Evolutionary conservation across 2,329 filamentous ascomycete genomes (phyloP).

Genomic region (Aschersonia sp.): DNA sequence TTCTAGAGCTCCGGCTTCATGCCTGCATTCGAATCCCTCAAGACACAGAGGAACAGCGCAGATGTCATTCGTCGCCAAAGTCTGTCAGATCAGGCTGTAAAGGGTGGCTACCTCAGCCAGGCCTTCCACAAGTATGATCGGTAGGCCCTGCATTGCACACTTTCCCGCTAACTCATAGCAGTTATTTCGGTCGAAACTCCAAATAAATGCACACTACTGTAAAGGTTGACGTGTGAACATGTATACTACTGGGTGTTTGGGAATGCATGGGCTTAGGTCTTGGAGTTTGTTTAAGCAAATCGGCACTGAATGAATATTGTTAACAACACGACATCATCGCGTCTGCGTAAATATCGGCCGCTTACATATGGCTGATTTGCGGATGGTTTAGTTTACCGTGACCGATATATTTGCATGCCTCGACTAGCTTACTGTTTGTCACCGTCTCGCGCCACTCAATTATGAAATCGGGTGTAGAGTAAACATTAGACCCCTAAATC

Average conservation of each 20-base stretch:
- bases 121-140: slow-evolving; percentile 38
- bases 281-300: background rate
- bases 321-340: too few relatives aligned
- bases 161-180: slow-evolving; percentile 3
- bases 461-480: too few relatives aligned
- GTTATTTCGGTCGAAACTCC: slow-evolving; percentile 20
- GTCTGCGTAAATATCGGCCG: too few relatives aligned
- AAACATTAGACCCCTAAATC: too few relatives aligned
- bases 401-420: too few relatives aligned
- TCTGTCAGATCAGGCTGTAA: slow-evolving; percentile 35
- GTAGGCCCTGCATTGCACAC: slow-evolving; percentile 8
- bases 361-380: too few relatives aligned
- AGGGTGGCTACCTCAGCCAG: slow-evolving; percentile 33
- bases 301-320: too few relatives aligned
- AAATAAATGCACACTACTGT: slow-evolving; percentile 3
- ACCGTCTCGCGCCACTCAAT: too few relatives aligned
- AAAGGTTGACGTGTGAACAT: background rate
- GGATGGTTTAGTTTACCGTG: too few relatives aligned
- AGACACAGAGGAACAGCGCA: slow-evolving; percentile 34
- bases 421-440: too few relatives aligned
- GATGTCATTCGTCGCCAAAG: slow-evolving; percentile 36
- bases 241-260: background rate
- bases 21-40: slow-evolving; percentile 33
- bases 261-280: background rate
- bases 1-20: slow-evolving; percentile 30